Evolutionary conservation across 176 grass and related monocot species (phyloP), one percentile per base, ranked within the genome.

Genomic region (Oropetium thomaeum): DNA sequence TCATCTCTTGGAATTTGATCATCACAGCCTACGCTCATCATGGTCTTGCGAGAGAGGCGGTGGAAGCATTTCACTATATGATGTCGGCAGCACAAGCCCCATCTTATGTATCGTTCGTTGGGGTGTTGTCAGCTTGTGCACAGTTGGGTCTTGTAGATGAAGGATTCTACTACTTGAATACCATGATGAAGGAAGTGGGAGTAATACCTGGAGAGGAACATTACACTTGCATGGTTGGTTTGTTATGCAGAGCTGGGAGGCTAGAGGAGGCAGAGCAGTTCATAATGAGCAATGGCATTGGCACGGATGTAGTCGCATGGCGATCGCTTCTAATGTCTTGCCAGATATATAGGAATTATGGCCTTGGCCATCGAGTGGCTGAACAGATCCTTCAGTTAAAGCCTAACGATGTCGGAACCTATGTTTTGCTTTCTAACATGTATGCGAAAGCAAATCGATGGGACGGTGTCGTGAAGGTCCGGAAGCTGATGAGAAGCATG

Each of bases 401-500:
- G 30, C 92, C 92, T 42, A 78, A 74, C 14, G 89, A 92, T 79
- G 73, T 87, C 32, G 92, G 89, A 79, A 92, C 92, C n/a, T 89
- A 92, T 86, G 85, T 96, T 54, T 76, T 89, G 61, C 65, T 96
- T 38, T 96, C 92, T 48, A 92, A 96, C 53, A 92, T 92, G 92
- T 96, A 92, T 81, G 89, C 92, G 32, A 96, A 96, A 87, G 86
- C 83, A 67, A 89, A 91, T 43, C 54, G 84, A 74, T 96, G 92
- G 86, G 92, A 96, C 67, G 89, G 82, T 5, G 92, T 92, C 8
- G 77, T 87, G 22, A 96, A 84, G 63, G 79, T 92, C 5, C 62
- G 86, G 45, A 87, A 87, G 62, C 65, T 89, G 67, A 96, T 96
- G 89, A 92, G 77, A 58, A 59, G 89, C 72, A 87, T 40, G 76